Conservation (phyloP, 495 filamentous ascomycete genomes). For the Chaetomium cochliodes region DNA sequence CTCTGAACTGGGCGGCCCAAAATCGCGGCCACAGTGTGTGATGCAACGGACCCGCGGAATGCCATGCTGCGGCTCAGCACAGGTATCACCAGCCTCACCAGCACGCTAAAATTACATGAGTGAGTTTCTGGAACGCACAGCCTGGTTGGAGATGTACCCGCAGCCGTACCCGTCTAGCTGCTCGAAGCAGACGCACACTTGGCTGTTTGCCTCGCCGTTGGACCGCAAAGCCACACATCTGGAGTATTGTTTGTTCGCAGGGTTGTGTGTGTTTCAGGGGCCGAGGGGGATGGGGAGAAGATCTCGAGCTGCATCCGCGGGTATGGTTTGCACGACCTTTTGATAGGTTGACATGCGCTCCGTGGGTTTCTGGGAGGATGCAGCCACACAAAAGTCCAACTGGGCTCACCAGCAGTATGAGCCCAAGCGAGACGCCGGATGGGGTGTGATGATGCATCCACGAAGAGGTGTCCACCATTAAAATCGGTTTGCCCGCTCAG, state of each 20-base stretch:
- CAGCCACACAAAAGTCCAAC: no score
- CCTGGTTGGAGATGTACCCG: neutral
- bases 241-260: neutral
- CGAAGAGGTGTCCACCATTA: neutral
- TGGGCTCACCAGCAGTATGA: neutral
- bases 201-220: neutral
- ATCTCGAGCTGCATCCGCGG: neutral
- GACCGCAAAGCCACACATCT: neutral
- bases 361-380: no score
- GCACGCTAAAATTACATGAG: neutral
- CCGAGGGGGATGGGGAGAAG: neutral
- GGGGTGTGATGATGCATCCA: neutral
- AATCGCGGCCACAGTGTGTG: neutral
- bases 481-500: neutral
- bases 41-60: neutral
- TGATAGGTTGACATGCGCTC: neutral
- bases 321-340: neutral
- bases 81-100: neutral
- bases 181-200: neutral
- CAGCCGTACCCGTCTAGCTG: neutral
- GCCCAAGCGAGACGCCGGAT: neutral
- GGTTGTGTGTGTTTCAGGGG: slow-evolving; percentile 1
- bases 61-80: neutral
- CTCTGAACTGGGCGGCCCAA: neutral
- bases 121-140: neutral